These are phyloP conservation scores for Calonectria pseudoturangicola DNA, from an alignment of 2,329 filamentous ascomycete species.

Conservation along the genomic window DNA sequence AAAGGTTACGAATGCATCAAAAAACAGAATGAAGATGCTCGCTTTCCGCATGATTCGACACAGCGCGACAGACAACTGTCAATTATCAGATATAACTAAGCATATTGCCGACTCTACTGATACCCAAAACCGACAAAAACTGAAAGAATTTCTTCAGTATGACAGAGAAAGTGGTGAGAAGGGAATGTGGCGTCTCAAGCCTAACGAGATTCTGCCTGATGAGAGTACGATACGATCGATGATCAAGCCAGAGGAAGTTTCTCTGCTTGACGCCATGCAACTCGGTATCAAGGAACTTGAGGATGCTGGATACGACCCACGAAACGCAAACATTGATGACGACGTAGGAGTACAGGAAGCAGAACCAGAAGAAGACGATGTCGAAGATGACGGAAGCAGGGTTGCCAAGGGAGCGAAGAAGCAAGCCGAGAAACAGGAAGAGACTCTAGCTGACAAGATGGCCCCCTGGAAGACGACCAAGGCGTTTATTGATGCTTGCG, in stretches of 20 bases:
- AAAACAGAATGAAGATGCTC: conserved; percentile 97
- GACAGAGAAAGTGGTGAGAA: conserved; percentile 84
- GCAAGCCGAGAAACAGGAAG: conserved; percentile 71
- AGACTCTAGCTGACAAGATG: conserved; percentile 90
- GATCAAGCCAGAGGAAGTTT: conserved; percentile 97
- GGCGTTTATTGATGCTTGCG: conserved; percentile 94
- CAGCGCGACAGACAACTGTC: conserved; percentile 80
- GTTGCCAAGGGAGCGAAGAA: conserved; percentile 65
- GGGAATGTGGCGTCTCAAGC: conserved; percentile 85
- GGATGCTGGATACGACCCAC: conserved; percentile 89
- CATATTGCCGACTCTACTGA: conserved; percentile 96
- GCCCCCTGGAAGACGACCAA: conserved; percentile 98
- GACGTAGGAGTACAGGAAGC: conserved; percentile 78
- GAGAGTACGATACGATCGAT: conserved; percentile 87
- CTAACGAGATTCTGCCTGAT: conserved; percentile 85
- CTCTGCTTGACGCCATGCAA: conserved; percentile 96
- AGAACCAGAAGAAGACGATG: conserved; percentile 74
- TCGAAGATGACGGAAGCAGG: conserved; percentile 65
- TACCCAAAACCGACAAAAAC: conserved; percentile 95
- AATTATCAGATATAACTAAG: conserved; percentile 89
- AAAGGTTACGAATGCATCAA: conserved; percentile 97
- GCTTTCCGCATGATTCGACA: conserved; percentile 91
- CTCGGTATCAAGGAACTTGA: conserved; percentile 92
- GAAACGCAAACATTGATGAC: conserved; percentile 77
- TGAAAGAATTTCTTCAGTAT: conserved; percentile 96